Base-by-base conservation (phyloP, 2,329 filamentous ascomycete genomes). In the Lasiodiplodia theobromae region DNA sequence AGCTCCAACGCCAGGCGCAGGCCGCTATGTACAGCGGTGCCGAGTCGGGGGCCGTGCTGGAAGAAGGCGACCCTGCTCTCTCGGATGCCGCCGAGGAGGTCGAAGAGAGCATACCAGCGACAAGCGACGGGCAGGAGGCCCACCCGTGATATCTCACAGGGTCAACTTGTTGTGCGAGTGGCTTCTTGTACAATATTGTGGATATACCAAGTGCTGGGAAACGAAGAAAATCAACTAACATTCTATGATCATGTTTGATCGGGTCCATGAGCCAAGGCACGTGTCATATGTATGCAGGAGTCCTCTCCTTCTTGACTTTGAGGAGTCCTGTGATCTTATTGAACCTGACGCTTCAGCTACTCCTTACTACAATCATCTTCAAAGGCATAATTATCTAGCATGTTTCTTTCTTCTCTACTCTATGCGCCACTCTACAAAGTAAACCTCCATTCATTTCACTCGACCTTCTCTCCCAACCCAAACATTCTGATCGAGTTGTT, bases 1-100 rank as follows among this genome's bases (percentile, higher is more conserved):
- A 84, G 47, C 72, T 83, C 5, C 74, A 82, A 71, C 82, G 84
- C 69, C 83, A 86, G 70, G 79, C 80, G 69, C 74, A 78, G 23
- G 85, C 84, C 18, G 79, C 81, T n/a, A 81, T 81, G 49, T 78
- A 81, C 63, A 79, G 77, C 12, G 77, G 78, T 14, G 72, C 71
- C 47, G 76, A 78, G 34, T 77, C 78, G 38, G 77, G 77, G 3
- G 73, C 71, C 2, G 72, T 64, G 69, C 49, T 75, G 67, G 75
- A 70, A 38, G n/a, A 18, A 18, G 51, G 28, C 34, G 63, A 69
- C 25, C 71, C 72, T 1, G 74, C 78, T 21, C 70, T 73, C 6
- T 74, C 78, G 16, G 74, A 74, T 37, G 76, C 75, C 3, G 12
- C 82, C 28, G 75, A 81, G 49, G 81, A 81, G 69, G 70, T 81